phyloP scores from a whole-genome alignment of 306 rosid species.

The Adenanthera pavonina region DNA sequence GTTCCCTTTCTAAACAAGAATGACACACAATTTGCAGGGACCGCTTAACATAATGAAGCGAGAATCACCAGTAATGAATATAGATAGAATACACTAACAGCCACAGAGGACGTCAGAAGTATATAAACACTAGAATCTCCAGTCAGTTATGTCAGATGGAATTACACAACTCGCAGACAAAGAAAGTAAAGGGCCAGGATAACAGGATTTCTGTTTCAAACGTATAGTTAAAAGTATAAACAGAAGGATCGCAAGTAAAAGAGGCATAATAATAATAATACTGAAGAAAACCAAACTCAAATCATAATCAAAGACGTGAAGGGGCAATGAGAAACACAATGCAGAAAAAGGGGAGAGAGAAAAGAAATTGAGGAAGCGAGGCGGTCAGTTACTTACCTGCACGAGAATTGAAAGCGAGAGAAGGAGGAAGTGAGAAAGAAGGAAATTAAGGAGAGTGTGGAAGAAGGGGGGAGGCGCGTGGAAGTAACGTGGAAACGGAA shows the following conservation, averaged over 20 bases:
- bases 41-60: not conserved
- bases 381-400: not conserved
- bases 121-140: not conserved
- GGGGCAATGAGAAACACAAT: not conserved
- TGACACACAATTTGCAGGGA: not conserved
- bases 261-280: not conserved
- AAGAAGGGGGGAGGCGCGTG: constrained; percentile 19
- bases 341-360: not conserved
- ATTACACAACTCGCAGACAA: constrained; percentile 1
- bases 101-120: not conserved
- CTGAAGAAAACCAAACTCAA: not conserved
- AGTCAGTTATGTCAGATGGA: not conserved
- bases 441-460: not conserved
- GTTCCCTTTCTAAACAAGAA: not conserved
- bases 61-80: not conserved
- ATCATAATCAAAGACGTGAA: not conserved
- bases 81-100: not conserved
- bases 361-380: not conserved
- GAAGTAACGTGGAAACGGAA: not conserved
- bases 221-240: not conserved
- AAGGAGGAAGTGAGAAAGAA: not conserved
- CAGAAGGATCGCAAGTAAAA: not conserved
- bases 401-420: not conserved
- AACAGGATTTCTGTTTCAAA: not conserved
- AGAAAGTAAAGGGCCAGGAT: constrained; percentile 1